Conservation (phyloP, 768 basidiomycete genomes). For the Pulveroboletus sp. region DNA sequence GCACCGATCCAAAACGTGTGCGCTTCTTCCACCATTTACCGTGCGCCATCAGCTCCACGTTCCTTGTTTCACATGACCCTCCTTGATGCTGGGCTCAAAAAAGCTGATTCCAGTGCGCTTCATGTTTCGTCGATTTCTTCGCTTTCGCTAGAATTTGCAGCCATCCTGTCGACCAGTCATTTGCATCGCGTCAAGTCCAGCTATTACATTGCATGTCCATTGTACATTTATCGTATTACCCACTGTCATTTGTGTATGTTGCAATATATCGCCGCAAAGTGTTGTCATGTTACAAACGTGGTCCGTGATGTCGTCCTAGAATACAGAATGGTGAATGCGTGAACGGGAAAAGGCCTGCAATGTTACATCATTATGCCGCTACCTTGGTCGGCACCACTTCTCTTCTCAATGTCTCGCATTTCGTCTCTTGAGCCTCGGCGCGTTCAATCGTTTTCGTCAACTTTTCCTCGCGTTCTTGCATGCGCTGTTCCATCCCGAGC, state of each 20-base stretch:
- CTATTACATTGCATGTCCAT: constrained; percentile 21
- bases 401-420: constrained; percentile 49
- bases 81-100: constrained; percentile 19
- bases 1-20: constrained; percentile 29
- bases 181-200: constrained; percentile 26
- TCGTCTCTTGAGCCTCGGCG: constrained; percentile 57
- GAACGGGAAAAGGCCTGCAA: constrained; percentile 6
- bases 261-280: constrained; percentile 26
- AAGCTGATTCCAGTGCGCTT: constrained; percentile 26
- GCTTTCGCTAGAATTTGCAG: constrained; percentile 27
- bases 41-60: constrained; percentile 23
- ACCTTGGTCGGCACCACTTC: constrained; percentile 31
- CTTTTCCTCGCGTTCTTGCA: constrained; percentile 61
- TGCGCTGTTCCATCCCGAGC: constrained; percentile 73
- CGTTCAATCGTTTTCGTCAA: constrained; percentile 56
- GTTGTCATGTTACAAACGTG: constrained; percentile 15
- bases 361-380: constrained; percentile 3
- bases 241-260: constrained; percentile 30
- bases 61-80: constrained; percentile 21
- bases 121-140: constrained; percentile 22
- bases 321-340: constrained; percentile 24
- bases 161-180: constrained; percentile 18
- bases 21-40: constrained; percentile 30
- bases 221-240: constrained; percentile 23
- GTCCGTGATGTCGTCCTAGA: constrained; percentile 10